Base-by-base conservation (phyloP, 495 filamentous ascomycete genomes). In the Elaphomyces granulatus region DNA sequence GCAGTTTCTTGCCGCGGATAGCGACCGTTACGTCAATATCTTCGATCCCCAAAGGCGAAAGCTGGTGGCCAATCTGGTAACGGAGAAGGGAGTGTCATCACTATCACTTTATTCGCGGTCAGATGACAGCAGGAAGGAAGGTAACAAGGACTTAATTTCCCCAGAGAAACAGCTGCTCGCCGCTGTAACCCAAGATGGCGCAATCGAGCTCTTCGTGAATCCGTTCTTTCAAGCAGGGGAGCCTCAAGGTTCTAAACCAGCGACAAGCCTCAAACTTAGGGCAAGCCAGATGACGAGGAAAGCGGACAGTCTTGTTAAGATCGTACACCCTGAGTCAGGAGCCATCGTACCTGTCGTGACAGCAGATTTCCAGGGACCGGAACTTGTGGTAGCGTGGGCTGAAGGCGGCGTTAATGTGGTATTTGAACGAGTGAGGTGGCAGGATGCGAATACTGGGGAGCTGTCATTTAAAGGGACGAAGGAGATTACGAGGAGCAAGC, bases 391-490 rank as follows among this genome's bases (percentile, higher is more conserved):
- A 31, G 71, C 62, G 10, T 75, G 68, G 55, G 58, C 66, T 4
- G 73, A 77, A 46, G 71, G 71, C 34, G 71, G 71, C 36, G 60
- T 74, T 23, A 63, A 71, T 34, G 56, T 74, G 10, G 56, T 67
- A 2, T 77, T 77, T 39, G 71, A 76, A 46, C 67, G 60, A 1
- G 46, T 75, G 15, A 58, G 53, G 44, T 67, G 70, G 64, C 53
- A 68, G n/a, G 59, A 69, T 20, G 59, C 66, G 19, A 58, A 57
- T 23, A 68, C 62, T 32, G 64, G 70, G 1, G 52, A 64, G 39
- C 46, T 76, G 3, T 47, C 58, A 2, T 60, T 75, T 31, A 60
- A 50, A 2, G 72, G 70, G 15, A 40, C 45, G 2, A 66, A 64
- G 48, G 63, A 64, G 18, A 52, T 77, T 9, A 43, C 55, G 3